phyloP scores from a whole-genome alignment of 345 rosid genomes.

The Nasturtium officinale region DNA sequence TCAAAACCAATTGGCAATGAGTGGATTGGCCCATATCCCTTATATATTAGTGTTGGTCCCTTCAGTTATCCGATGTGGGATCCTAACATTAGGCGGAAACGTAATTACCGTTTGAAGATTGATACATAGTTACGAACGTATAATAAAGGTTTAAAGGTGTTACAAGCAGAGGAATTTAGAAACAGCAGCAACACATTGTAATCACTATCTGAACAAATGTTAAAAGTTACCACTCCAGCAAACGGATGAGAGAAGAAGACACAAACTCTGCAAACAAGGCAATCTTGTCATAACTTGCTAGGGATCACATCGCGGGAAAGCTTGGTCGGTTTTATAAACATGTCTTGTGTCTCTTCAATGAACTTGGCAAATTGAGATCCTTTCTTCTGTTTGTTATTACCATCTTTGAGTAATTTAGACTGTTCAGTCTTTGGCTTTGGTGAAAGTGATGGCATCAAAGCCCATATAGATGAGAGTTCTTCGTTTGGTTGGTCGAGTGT shows the following conservation, averaged over 20 bases:
- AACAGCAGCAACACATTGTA: neutral
- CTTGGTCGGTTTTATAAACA: constrained; percentile 47
- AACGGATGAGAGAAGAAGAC: constrained; percentile 9
- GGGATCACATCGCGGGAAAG: constrained; percentile 43
- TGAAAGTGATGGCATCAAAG: constrained; percentile 73
- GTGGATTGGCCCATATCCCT: too few species aligned
- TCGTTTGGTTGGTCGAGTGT: constrained; percentile 68
- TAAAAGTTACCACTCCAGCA: constrained; percentile 3
- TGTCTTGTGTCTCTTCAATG: constrained; percentile 56
- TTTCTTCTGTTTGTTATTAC: constrained; percentile 52
- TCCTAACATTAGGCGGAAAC: neutral
- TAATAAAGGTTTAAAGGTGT: neutral
- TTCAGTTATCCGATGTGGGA: too few species aligned
- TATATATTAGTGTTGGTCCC: too few species aligned
- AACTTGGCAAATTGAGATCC: constrained; percentile 89
- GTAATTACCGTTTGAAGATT: neutral
- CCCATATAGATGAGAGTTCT: constrained; percentile 74
- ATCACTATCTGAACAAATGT: constrained; percentile 23
- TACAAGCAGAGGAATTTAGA: constrained; percentile 16
- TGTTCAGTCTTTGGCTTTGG: constrained; percentile 49
- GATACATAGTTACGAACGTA: constrained; percentile 1
- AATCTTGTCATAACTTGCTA: constrained; percentile 70
- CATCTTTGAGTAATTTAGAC: constrained; percentile 46
- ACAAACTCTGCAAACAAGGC: constrained; percentile 5
- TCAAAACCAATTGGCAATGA: too few species aligned